Base-by-base conservation (phyloP, 2,329 filamentous ascomycete genomes). In the Xylariaceae sp. region DNA sequence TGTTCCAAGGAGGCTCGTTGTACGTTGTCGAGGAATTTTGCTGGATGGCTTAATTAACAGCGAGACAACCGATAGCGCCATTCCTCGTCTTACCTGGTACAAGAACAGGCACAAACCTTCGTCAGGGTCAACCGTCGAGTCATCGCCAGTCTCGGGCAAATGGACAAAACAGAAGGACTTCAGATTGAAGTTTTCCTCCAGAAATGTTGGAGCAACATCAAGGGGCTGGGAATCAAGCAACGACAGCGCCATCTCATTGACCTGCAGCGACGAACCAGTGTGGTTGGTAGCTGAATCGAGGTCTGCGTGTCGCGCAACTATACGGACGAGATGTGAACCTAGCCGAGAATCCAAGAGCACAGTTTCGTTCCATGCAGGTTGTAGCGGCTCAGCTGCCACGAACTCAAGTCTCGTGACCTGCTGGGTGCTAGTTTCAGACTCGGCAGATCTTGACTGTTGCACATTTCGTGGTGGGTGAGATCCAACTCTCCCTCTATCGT, bases 401-500 rank as follows among this genome's bases (percentile, higher is more conserved):
- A 79, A 63, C 14, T 71, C 67, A 6, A 70, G 65, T 46, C 58
- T 60, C 19, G 53, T 49, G 19, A 43, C 26, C 53, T 58, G 33
- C 28, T 61, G 58, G 26, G 37, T 60, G 26, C 67, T 62, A 23
- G 61, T 58, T 40, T 53, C 54, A 37, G 51, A 72, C 66, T 64
- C 53, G 58, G 69, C 76, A 56, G 70, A 77, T 3, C 74, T 71
- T 5, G 60, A 37, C 6, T 75, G 67, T 49, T 73, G 74, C 49
- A 79, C 74, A 56, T 78, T 80, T 6, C 79, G 74, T 4, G 77
- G 78, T 3, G 83, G 83, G 56, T 85, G 83, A 2, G 82, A 84
- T 39, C 82, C 82, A 49, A 83, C 84, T 28, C 83, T 78, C 9
- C 83, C 83, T 56, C 77, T 80, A 57, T 78, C 79, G 56, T 83